phyloP scores from a whole-genome alignment of 345 rosid genomes.

The Salix udensis region DNA sequence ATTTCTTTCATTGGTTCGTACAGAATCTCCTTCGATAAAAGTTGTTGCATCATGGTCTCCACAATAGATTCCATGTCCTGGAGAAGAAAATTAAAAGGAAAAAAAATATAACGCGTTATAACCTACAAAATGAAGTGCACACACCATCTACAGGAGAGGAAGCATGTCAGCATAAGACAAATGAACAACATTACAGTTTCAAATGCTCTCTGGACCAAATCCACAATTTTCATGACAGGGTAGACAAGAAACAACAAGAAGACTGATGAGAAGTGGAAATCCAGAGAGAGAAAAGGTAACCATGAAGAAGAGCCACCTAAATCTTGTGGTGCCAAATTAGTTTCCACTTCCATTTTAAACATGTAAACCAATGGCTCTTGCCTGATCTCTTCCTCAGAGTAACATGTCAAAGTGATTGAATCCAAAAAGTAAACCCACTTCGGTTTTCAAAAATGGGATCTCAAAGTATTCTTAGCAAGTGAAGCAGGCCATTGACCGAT shows the following conservation, averaged over 20 bases:
- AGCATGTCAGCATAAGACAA: not conserved
- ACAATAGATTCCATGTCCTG: conserved; percentile 93
- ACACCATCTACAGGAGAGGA: not conserved
- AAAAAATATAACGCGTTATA: not conserved
- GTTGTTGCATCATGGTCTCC: conserved; percentile 98
- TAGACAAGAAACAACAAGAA: not conserved
- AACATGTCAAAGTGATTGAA: not conserved
- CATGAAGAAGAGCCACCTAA: not conserved
- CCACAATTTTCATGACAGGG: not conserved
- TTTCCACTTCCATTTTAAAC: not conserved
- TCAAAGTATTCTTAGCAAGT: not conserved
- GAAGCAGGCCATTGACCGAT: not conserved
- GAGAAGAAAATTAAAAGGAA: conserved; percentile 5
- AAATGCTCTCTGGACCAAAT: not conserved
- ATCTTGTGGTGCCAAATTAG: not conserved
- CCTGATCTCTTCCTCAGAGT: not conserved
- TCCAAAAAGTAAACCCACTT: not conserved
- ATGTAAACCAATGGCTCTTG: not conserved
- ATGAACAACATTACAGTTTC: not conserved
- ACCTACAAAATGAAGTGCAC: not conserved
- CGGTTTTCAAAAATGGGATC: not conserved
- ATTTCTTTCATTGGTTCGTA: conserved; percentile 99
- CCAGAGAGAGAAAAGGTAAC: not conserved
- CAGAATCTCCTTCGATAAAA: conserved; percentile 88
- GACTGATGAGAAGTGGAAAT: not conserved